Base-by-base conservation (phyloP, 176 grass and related monocot genomes). In the Avena atlantica region DNA sequence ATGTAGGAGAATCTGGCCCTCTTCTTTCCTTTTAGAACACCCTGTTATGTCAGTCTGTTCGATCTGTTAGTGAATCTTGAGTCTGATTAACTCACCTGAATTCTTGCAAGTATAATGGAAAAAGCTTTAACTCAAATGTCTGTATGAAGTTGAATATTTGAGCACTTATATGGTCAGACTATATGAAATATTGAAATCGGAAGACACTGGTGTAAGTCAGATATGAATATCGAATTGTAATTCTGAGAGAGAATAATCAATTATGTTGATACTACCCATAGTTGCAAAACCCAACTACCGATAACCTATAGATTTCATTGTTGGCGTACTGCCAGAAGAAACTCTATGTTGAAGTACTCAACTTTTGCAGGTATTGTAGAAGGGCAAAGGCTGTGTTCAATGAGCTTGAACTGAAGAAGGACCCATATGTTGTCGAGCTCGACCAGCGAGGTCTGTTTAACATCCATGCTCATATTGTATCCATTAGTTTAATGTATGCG, bases 361-460 rank as follows among this genome's bases (percentile, higher is more conserved):
- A 85, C 8, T 44, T 31, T 77, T 69, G 42, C 90, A 94, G 93
- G 82, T 94, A 94, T 60, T 94, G 93, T 68, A 88, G 37, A 84
- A 88, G 85, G 88, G 93, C 88, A 6, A 94, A 94, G 68, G 74
- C 90, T 19, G 93, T 92, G 27, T 94, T 94, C 78, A 86, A 92
- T 75, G 93, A 94, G 4, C 81, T 92, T 81, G n/a, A 91, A 19
- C 61, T 88, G 60, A 90, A 90, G 81, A 90, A 88, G 69, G 74
- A 92, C 17, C 93, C 93, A 3, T 88, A 92, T 90, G 82, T 94
- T 2, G 88, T 94, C 23, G 93, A 94, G 85, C 88, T 94, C 47
- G 93, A 94, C 77, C 88, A 92, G 20, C 76, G 88, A 92, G 93
- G 93, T 94, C 78, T 85, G 68, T 76, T 85, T 52, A 66, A 85